These are phyloP conservation scores for Strobilomyces dryophilus DNA, from an alignment of 768 basidiomycete species.

Conservation along the genomic window DNA sequence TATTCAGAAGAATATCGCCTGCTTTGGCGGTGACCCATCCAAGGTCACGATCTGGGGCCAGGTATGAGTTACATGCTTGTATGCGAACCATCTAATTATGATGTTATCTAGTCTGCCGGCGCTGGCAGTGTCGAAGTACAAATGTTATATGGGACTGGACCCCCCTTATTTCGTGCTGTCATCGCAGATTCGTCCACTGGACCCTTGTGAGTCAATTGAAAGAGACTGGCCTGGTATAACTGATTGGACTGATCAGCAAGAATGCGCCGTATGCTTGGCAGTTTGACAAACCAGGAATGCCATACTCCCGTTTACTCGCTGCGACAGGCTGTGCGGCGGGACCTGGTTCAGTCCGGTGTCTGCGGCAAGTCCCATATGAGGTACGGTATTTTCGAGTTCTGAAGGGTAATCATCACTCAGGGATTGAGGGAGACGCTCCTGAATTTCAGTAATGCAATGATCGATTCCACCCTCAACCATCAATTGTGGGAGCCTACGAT, in stretches of 20 bases:
- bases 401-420: background rate
- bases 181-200: conserved; percentile 18
- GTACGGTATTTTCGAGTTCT: background rate
- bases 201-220: conserved; percentile 14
- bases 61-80: conserved; percentile 1
- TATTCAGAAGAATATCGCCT: conserved; percentile 59
- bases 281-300: conserved; percentile 49
- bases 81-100: background rate
- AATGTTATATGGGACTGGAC: conserved; percentile 5
- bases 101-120: conserved; percentile 11
- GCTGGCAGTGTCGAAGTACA: conserved; percentile 16
- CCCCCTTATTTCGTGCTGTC: conserved; percentile 11
- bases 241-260: conserved; percentile 37
- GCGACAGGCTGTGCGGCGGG: conserved; percentile 45
- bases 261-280: conserved; percentile 41
- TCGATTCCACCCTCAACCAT: conserved; percentile 39
- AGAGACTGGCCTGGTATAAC: background rate
- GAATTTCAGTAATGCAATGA: conserved; percentile 45
- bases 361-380: conserved; percentile 27
- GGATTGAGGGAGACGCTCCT: conserved; percentile 38
- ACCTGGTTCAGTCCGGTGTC: conserved; percentile 37
- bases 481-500: conserved; percentile 59
- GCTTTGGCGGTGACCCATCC: conserved; percentile 59
- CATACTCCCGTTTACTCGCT: conserved; percentile 43
- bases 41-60: conserved; percentile 33